A percentile compares a stretch with the other conserved stretches of the same genome.
These are phyloP conservation scores for Pyrenophora graminea DNA, from an alignment of 2,329 filamentous ascomycete species.

Conservation along the genomic window DNA sequence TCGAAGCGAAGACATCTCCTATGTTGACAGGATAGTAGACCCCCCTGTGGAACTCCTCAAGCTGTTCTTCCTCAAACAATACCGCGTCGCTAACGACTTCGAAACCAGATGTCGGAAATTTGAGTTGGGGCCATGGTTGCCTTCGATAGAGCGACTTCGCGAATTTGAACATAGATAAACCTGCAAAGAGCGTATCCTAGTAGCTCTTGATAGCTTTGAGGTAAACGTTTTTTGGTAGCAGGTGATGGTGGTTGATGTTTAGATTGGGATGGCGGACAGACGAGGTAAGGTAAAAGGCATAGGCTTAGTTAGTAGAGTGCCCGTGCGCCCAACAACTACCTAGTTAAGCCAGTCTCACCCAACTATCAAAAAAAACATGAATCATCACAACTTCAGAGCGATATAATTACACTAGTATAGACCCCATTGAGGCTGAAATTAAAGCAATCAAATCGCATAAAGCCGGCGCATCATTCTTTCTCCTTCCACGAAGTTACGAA, in stretches of 20 bases:
- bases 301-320: slow-evolving; percentile 8
- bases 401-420: too few species aligned
- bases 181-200: slow-evolving; percentile 8
- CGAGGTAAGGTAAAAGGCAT: slow-evolving; percentile 1
- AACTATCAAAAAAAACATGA: background rate
- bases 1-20: slow-evolving; percentile 16
- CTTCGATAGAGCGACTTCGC: slow-evolving; percentile 15
- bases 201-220: slow-evolving; percentile 9
- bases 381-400: background rate
- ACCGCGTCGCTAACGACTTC: slow-evolving; percentile 14
- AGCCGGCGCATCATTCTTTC: too few species aligned
- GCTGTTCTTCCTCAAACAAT: slow-evolving; percentile 15
- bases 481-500: too few species aligned
- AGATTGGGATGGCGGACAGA: slow-evolving; percentile 5
- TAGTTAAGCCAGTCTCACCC: background rate
- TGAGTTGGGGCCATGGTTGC: slow-evolving; percentile 17
- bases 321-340: slow-evolving; percentile 1
- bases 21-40: slow-evolving; percentile 18
- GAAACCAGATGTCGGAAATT: slow-evolving; percentile 16
- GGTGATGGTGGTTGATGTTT: slow-evolving; percentile 8
- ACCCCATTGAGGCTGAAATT: too few species aligned
- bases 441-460: too few species aligned
- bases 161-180: slow-evolving; percentile 13
- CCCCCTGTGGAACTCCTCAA: slow-evolving; percentile 6
- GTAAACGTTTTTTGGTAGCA: slow-evolving; percentile 12